Conservation (phyloP, 2,329 filamentous ascomycete species). For the Colletotrichum sp. region DNA sequence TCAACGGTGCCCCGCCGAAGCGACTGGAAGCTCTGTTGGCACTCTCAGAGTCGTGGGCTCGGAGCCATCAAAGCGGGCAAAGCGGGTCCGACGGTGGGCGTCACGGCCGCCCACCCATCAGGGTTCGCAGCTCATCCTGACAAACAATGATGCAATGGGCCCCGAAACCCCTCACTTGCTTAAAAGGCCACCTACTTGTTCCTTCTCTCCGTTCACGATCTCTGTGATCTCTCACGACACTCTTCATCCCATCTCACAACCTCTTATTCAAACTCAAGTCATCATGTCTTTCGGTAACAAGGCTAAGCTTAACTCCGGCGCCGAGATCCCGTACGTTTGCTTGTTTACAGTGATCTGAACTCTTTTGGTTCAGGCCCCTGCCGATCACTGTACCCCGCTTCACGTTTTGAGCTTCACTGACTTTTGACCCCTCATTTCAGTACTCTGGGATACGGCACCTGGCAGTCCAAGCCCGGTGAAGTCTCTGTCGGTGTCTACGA, state of each 20-base stretch:
- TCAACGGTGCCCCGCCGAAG: not conserved
- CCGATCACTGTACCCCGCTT: slow-evolving; percentile 5
- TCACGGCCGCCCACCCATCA: slow-evolving; percentile 9
- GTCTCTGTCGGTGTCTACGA: slow-evolving; percentile 68
- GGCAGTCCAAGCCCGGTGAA: slow-evolving; percentile 70
- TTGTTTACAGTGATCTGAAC: not conserved
- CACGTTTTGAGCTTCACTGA: slow-evolving; percentile 42
- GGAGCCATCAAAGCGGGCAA: not conserved
- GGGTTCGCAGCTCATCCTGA: slow-evolving; percentile 18
- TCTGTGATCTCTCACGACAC: not conserved
- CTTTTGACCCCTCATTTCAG: slow-evolving; percentile 25
- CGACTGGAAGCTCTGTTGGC: not conserved
- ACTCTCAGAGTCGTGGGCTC: not conserved
- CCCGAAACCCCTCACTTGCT: slow-evolving; percentile 15
- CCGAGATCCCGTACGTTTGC: slow-evolving; percentile 59
- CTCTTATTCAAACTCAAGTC: not conserved
- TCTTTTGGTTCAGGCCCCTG: not conserved
- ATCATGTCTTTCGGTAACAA: slow-evolving; percentile 61
- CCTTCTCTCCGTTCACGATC: not conserved
- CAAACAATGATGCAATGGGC: slow-evolving; percentile 21
- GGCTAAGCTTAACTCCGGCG: slow-evolving; percentile 67
- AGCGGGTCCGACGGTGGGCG: slow-evolving; percentile 18
- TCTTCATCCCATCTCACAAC: not conserved
- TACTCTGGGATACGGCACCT: slow-evolving; percentile 54
- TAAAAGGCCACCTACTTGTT: not conserved